phyloP scores from a whole-genome alignment of 495 filamentous ascomycete species.

The Parachaetomium inaequale region DNA sequence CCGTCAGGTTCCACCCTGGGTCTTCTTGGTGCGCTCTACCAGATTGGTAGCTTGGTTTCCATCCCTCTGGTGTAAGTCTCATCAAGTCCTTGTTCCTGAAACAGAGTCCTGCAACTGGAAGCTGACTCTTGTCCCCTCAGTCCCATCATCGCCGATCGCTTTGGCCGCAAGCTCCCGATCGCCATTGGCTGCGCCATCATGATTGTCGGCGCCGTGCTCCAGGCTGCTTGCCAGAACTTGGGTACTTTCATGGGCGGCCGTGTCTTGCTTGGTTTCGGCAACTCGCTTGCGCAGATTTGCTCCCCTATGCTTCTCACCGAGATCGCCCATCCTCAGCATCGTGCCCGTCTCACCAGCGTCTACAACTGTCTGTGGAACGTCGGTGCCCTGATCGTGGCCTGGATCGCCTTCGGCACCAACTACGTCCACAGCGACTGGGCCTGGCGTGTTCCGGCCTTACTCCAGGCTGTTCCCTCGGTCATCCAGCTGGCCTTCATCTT shows the following conservation, averaged over 20 bases:
- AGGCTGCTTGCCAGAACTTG: constrained; percentile 49
- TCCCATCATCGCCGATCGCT: constrained; percentile 58
- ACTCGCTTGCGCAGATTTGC: constrained; percentile 56
- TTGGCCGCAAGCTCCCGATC: constrained; percentile 60
- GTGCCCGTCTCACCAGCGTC: constrained; percentile 60
- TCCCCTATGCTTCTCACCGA: constrained; percentile 64
- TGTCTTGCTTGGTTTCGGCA: constrained; percentile 56
- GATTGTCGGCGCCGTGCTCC: constrained; percentile 57
- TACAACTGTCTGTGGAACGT: constrained; percentile 66
- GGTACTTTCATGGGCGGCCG: constrained; percentile 40
- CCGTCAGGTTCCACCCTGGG: constrained; percentile 54
- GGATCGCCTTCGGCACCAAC: constrained; percentile 51
- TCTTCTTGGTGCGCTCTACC: constrained; percentile 65
- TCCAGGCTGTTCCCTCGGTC: constrained; percentile 53
- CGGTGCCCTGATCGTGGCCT: constrained; percentile 52
- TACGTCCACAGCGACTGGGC: constrained; percentile 48
- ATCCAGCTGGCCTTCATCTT: constrained; percentile 51
- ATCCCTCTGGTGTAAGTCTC: constrained; percentile 60
- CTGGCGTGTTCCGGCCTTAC: constrained; percentile 54
- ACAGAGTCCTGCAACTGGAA: not conserved
- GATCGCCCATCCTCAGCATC: constrained; percentile 63
- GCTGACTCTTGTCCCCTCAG: constrained; percentile 33
- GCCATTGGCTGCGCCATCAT: constrained; percentile 61
- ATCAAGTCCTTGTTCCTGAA: not conserved
- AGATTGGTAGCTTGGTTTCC: constrained; percentile 60